A percentile compares a stretch with the other conserved stretches of the same genome.
Conservation (phyloP, 805 yeast genomes). For the Hermanozyma aechmeae region DNA sequence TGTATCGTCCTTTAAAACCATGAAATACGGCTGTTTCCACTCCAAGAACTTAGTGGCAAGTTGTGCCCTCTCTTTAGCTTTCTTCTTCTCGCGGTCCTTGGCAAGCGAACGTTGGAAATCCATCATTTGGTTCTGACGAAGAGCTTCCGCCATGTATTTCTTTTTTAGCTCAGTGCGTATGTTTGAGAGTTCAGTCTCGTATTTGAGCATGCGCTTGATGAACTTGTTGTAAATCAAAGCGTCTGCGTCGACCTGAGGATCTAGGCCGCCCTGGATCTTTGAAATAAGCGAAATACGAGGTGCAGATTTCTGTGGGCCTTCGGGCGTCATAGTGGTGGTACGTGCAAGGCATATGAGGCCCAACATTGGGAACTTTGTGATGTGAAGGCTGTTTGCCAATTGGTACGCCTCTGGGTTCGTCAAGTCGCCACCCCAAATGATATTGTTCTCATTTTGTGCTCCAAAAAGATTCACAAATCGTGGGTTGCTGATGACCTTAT, state of each 20-base stretch:
- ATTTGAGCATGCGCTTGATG: slow-evolving; percentile 39
- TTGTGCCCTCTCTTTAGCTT: slow-evolving; percentile 15
- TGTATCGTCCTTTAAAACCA: slow-evolving; percentile 12
- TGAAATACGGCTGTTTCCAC: slow-evolving; percentile 19
- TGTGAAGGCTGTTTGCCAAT: slow-evolving; percentile 64
- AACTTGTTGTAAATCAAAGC: slow-evolving; percentile 29
- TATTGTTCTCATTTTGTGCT: slow-evolving; percentile 25
- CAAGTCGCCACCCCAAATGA: slow-evolving; percentile 85
- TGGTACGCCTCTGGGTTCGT: slow-evolving; percentile 78
- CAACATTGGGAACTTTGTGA: slow-evolving; percentile 71
- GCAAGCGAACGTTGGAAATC: slow-evolving; percentile 67
- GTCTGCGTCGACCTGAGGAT: slow-evolving; percentile 27
- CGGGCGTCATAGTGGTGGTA: slow-evolving; percentile 42
- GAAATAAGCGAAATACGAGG: slow-evolving; percentile 55
- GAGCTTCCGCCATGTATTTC: slow-evolving; percentile 43
- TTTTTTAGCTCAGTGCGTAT: slow-evolving; percentile 59
- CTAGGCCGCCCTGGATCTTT: slow-evolving; percentile 54
- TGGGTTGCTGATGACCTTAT: slow-evolving; percentile 43
- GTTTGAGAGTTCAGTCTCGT: slow-evolving; percentile 50
- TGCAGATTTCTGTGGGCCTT: slow-evolving; percentile 41
- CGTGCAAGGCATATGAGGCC: slow-evolving; percentile 68
- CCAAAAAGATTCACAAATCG: slow-evolving; percentile 32
- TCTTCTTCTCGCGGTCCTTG: slow-evolving; percentile 49
- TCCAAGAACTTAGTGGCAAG: slow-evolving; percentile 30
- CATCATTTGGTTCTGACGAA: slow-evolving; percentile 65